Conservation (phyloP, 116 monocot species). For the Iris pallida region DNA sequence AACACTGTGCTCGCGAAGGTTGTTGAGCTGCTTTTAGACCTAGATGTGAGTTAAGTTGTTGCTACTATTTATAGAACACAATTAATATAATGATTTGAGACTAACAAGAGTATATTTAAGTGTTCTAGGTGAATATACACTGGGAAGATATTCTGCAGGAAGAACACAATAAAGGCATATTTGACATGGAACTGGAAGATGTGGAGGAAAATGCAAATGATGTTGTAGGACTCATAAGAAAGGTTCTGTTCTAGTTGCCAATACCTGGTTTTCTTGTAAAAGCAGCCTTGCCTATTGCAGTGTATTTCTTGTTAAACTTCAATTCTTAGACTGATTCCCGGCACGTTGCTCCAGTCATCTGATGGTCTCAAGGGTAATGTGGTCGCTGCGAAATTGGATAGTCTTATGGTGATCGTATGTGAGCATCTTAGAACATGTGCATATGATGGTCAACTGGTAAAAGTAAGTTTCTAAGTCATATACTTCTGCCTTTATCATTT, state of each 20-base stretch:
- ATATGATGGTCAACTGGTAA: conserved; percentile 35
- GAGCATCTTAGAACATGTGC: conserved; percentile 65
- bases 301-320: no score
- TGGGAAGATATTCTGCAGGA: conserved; percentile 71
- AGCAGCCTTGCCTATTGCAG: no score
- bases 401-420: conserved; percentile 68
- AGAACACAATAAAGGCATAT: conserved; percentile 69
- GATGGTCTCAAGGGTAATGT: conserved; percentile 29
- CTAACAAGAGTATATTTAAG: conserved; percentile 2
- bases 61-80: background rate
- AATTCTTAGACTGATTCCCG: background rate
- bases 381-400: conserved; percentile 65
- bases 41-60: conserved; percentile 61
- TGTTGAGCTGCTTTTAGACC: conserved; percentile 67
- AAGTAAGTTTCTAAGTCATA: conserved; percentile 27
- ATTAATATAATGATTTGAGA: background rate
- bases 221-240: conserved; percentile 12
- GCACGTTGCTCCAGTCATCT: conserved; percentile 17
- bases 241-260: conserved; percentile 15
- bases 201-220: conserved; percentile 26
- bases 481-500: background rate
- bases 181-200: conserved; percentile 92
- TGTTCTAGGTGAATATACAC: conserved; percentile 67
- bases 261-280: no score
- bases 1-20: conserved; percentile 54